These are phyloP conservation scores for Alternaria angustiovoidea DNA, from an alignment of 2,329 filamentous ascomycete species.

Conservation along the genomic window DNA sequence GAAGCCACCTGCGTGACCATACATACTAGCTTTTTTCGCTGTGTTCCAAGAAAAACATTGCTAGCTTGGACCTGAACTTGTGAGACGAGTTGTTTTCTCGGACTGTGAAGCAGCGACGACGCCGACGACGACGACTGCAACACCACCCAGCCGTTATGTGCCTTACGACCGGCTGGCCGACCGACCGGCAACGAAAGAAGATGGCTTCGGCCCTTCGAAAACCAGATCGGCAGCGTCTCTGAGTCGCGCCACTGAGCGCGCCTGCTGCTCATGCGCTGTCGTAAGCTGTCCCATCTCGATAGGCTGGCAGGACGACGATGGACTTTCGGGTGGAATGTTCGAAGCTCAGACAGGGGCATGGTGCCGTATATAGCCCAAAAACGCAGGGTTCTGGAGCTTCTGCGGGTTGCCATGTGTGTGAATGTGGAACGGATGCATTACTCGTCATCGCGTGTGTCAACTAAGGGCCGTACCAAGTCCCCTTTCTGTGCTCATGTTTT, in stretches of 20 bases:
- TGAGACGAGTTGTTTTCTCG: neutral
- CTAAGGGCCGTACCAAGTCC: slow-evolving; percentile 24
- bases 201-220: slow-evolving; percentile 1
- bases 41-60: neutral
- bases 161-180: neutral
- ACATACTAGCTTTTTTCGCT: slow-evolving; percentile 26
- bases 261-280: slow-evolving; percentile 3
- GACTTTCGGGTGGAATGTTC: slow-evolving; percentile 1
- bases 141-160: neutral
- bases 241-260: neutral
- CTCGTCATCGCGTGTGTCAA: slow-evolving; percentile 30
- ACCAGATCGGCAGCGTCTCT: neutral
- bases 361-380: slow-evolving; percentile 22
- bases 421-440: slow-evolving; percentile 27
- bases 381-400: slow-evolving; percentile 27
- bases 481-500: slow-evolving; percentile 24
- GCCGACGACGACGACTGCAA: slow-evolving; percentile 1
- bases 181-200: slow-evolving; percentile 1
- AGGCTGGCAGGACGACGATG: slow-evolving; percentile 4
- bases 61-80: neutral
- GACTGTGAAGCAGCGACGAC: neutral
- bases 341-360: slow-evolving; percentile 23
- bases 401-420: slow-evolving; percentile 29
- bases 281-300: neutral
- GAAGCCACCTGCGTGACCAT: slow-evolving; percentile 52